Evolutionary conservation across 768 basidiomycete species (phyloP), one percentile per base, ranked within the genome.

Genomic region (Mycena amicta): DNA sequence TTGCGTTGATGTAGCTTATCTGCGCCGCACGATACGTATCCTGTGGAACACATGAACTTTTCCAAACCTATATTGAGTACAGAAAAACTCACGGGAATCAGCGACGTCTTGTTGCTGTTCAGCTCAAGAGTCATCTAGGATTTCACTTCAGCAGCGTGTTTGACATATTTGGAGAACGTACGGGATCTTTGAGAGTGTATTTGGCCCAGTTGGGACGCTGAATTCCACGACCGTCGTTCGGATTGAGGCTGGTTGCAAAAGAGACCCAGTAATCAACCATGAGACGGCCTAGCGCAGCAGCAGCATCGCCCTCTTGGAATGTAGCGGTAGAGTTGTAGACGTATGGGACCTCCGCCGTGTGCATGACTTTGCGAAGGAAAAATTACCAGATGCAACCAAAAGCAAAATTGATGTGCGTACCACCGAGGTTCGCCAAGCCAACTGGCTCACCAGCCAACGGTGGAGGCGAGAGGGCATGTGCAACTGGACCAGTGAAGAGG

Each of bases 181-280:
- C 33, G 18, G 33, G 33, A 37, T 8, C 33, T 8, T 37, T 18
- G 33, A 37, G 33, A 37, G 33, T 8, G 18, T 37, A 37, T 37
- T 37, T 37, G 33, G 11, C 8, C 33, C 33, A 37, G 18, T 37
- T 18, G 11, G 33, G 33, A 18, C 33, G 33, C 18, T 37, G 33
- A 37, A 37, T 37, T 37, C 33, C 33, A 26, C 57, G 68, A 6
- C 75, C 73, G 40, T 80, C 77, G 52, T 79, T 79, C 6, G 78
- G 77, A 41, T 72, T 68, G 26, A 79, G 64, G 28, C 72, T 74
- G 0, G 72, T 75, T 2, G 75, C 73, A 54, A 79, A 80, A 2
- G 78, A 80, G 22, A 80, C 60, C 78, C 77, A 79, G 45, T 77
- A 78, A 29, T 79, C 75, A 28, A 73, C 68, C 77, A 78, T 78